Evolutionary conservation across 345 rosid genomes (phyloP).

Genomic region (Murraya paniculata): DNA sequence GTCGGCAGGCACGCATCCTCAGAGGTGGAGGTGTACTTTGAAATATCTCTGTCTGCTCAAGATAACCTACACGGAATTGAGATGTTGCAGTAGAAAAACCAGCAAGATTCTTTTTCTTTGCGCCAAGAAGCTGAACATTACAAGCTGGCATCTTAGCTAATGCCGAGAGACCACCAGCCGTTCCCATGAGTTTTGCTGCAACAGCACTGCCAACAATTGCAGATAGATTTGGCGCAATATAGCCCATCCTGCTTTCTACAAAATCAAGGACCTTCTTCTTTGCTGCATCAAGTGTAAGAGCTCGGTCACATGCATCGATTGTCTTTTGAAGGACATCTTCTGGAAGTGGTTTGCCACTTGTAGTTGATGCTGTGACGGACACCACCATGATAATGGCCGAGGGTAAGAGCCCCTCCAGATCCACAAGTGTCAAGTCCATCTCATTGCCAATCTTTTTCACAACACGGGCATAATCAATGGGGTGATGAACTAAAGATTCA

Average conservation of each 20-base stretch:
- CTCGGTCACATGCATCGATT: slow-evolving; percentile 82
- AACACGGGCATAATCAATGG: slow-evolving; percentile 90
- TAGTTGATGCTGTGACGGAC: slow-evolving; percentile 88
- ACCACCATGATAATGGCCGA: slow-evolving; percentile 92
- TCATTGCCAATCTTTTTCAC: slow-evolving; percentile 91
- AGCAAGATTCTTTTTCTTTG: slow-evolving; percentile 89
- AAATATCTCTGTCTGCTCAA: slow-evolving; percentile 85
- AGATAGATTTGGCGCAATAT: slow-evolving; percentile 92
- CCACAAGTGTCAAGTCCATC: slow-evolving; percentile 82
- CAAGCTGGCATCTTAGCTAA: slow-evolving; percentile 98
- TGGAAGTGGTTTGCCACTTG: slow-evolving; percentile 86
- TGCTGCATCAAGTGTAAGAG: slow-evolving; percentile 70
- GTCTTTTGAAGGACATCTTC: slow-evolving; percentile 84
- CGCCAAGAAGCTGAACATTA: slow-evolving; percentile 91
- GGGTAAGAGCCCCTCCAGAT: slow-evolving; percentile 82
- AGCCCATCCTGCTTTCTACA: slow-evolving; percentile 94
- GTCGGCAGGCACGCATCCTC: slow-evolving; percentile 73
- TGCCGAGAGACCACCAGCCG: slow-evolving; percentile 91
- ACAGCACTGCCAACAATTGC: slow-evolving; percentile 94
- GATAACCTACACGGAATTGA: slow-evolving; percentile 74
- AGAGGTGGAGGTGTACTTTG: slow-evolving; percentile 79
- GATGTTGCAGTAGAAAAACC: slow-evolving; percentile 94
- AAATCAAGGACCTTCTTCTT: slow-evolving; percentile 93
- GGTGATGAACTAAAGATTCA: slow-evolving; percentile 85
- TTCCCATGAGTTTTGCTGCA: slow-evolving; percentile 97